Conservation (phyloP, 1,139 yeast species). For the Suhomyces kunorum region DNA sequence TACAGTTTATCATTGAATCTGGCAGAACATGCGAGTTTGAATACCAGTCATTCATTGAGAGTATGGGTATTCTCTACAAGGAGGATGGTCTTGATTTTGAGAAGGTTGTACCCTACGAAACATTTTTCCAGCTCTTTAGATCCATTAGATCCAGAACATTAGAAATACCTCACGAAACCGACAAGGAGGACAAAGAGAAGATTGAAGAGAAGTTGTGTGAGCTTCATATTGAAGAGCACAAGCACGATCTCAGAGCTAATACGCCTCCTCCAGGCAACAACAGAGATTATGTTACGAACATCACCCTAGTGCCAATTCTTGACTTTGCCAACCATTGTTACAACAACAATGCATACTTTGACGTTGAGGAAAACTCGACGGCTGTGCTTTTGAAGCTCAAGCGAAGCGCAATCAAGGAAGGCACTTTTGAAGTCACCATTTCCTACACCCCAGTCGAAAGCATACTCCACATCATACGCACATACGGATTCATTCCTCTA, state of each 20-base stretch:
- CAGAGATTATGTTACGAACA: constrained; percentile 47
- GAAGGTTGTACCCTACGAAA: constrained; percentile 24
- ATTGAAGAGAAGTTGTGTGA: constrained; percentile 4
- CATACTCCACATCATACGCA: constrained; percentile 45
- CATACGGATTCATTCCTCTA: constrained; percentile 61
- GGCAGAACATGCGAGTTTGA: constrained; percentile 24
- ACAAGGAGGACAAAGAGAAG: constrained; percentile 9
- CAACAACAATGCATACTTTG: constrained; percentile 56
- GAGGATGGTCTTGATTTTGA: constrained; percentile 16
- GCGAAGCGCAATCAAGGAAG: constrained; percentile 10
- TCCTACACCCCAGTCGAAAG: constrained; percentile 52
- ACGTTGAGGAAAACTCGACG: constrained; percentile 50
- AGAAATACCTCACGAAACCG: constrained; percentile 54
- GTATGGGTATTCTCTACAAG: constrained; percentile 12
- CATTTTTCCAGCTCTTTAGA: constrained; percentile 43
- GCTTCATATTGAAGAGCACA: constrained; percentile 3
- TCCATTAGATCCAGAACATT: constrained; percentile 60
- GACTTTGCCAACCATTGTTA: constrained; percentile 67
- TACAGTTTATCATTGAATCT: constrained; percentile 19
- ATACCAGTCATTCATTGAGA: constrained; percentile 24
- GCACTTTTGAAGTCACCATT: constrained; percentile 46
- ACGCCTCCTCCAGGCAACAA: neutral
- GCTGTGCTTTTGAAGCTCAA: constrained; percentile 48
- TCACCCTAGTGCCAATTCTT: constrained; percentile 62
- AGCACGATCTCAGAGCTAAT: neutral